A percentile compares a stretch with the other conserved stretches of the same genome.
phyloP scores from a whole-genome alignment of 2,329 filamentous ascomycete species.

The Pyricularia pennisetigena region DNA sequence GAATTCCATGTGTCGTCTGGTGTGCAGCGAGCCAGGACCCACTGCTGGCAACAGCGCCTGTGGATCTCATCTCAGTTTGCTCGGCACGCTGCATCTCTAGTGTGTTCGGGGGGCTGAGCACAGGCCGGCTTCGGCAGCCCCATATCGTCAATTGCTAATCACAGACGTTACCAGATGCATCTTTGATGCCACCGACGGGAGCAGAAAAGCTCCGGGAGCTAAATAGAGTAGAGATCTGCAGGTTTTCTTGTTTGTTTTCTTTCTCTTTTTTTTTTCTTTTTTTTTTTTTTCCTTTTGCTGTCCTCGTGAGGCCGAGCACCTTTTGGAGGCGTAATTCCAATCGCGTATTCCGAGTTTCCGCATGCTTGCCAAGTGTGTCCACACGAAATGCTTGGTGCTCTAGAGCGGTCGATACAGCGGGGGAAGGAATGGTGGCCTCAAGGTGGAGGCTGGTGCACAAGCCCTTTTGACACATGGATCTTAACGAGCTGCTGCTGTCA shows the following conservation, averaged over 20 bases:
- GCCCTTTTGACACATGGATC: background rate
- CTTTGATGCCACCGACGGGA: background rate
- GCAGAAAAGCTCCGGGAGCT: background rate
- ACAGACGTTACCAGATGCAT: background rate
- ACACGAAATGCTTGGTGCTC: background rate
- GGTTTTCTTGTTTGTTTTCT: background rate
- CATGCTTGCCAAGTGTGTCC: background rate
- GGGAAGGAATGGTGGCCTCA: background rate
- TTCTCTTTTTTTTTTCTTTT: background rate
- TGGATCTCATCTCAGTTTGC: background rate
- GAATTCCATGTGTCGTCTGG: background rate
- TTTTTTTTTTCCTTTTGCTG: background rate
- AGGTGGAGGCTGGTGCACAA: background rate
- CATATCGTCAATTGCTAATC: background rate
- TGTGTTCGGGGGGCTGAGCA: background rate
- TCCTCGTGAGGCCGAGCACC: background rate
- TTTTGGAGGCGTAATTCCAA: background rate
- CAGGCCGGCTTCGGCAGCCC: background rate
- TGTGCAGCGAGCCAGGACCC: background rate
- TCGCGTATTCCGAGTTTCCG: background rate
- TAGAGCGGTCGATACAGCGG: background rate
- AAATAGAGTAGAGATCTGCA: background rate
- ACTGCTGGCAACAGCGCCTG: background rate
- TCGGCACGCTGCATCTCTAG: background rate
- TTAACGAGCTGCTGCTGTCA: background rate